Evolutionary conservation across 129 eudicot genomes (phyloP).

Genomic region (Mikania micrantha): DNA sequence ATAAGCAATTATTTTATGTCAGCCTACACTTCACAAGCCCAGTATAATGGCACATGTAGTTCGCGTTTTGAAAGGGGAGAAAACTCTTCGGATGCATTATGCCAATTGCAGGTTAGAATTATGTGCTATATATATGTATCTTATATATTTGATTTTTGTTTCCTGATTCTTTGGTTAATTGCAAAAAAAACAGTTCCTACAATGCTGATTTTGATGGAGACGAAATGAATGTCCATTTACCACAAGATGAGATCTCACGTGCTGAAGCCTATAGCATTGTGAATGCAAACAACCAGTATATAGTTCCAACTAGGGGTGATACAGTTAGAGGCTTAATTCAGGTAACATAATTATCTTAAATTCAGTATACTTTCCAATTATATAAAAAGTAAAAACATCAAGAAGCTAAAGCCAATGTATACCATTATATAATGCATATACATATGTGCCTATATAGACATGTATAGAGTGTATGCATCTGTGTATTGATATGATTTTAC

Average conservation of each 20-base stretch:
- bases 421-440: not conserved
- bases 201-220: slow-evolving; percentile 99
- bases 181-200: slow-evolving; percentile 47
- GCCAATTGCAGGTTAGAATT: slow-evolving; percentile 89
- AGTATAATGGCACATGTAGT: slow-evolving; percentile 97
- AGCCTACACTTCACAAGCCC: slow-evolving; percentile 99
- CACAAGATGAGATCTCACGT: slow-evolving; percentile 98
- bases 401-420: too few relatives aligned
- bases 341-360: slow-evolving; percentile 31
- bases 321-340: slow-evolving; percentile 93
- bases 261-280: slow-evolving; percentile 97
- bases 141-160: not conserved
- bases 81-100: slow-evolving; percentile 96
- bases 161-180: not conserved
- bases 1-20: slow-evolving; percentile 16
- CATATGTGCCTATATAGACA: not conserved
- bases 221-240: slow-evolving; percentile 95
- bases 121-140: not conserved
- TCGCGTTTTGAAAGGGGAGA: slow-evolving; percentile 90
- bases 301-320: slow-evolving; percentile 96
- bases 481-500: slow-evolving; percentile 2
- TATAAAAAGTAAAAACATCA: not conserved
- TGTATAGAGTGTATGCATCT: not conserved
- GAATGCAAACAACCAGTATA: slow-evolving; percentile 92
- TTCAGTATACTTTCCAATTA: not conserved